Evolutionary conservation across 108 stramenopile species (phyloP).

Genomic region (Nitzschia inconspicua): DNA sequence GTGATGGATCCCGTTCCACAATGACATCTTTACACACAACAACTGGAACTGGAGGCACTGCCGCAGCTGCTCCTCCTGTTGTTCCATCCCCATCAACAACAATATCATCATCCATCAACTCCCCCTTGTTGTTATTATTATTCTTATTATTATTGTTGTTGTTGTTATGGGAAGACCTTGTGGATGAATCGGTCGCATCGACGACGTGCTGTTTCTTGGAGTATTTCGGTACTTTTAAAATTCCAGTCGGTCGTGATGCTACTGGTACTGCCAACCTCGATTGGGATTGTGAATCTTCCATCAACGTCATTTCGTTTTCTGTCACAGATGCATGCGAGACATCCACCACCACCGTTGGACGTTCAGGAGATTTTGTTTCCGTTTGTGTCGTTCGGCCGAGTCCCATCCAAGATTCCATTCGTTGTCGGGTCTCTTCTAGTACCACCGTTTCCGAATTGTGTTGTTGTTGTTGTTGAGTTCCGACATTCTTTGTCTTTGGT

Average conservation of each 20-base stretch:
- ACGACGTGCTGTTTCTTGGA: no score
- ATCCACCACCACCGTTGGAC: neutral
- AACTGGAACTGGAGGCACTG: neutral
- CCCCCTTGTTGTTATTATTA: no score
- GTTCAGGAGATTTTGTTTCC: neutral
- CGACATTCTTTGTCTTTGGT: no score
- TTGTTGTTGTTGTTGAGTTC: no score
- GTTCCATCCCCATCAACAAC: neutral
- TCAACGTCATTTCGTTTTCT: neutral
- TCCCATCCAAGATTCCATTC: slow-evolving; percentile 36
- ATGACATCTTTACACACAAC: slow-evolving; percentile 20
- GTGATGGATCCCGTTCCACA: slow-evolving; percentile 33
- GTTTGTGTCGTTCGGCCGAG: neutral
- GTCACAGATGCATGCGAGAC: neutral
- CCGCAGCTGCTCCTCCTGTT: neutral
- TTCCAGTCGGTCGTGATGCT: slow-evolving; percentile 12
- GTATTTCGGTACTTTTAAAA: slow-evolving; percentile 35
- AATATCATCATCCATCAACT: neutral
- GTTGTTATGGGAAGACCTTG: neutral
- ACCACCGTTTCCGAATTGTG: no score
- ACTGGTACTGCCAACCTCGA: neutral
- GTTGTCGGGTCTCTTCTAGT: slow-evolving; percentile 13
- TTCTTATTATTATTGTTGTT: neutral
- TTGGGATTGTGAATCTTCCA: neutral
- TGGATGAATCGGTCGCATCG: no score